These are phyloP conservation scores for Termitomyces sp. DNA, from an alignment of 768 basidiomycete species.

Conservation along the genomic window DNA sequence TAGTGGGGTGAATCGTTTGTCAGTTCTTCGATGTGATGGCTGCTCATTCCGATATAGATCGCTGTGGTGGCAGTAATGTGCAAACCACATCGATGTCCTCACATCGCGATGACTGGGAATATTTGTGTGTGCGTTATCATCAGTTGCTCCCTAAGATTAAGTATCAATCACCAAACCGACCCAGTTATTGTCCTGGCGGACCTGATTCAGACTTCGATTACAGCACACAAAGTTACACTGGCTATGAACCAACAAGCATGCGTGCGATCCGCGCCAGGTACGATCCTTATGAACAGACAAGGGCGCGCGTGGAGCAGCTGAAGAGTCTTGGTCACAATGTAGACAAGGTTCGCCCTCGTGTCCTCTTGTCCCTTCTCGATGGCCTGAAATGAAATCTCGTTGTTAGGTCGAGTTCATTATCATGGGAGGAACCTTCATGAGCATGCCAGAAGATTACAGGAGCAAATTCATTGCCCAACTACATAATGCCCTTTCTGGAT, in stretches of 20 bases:
- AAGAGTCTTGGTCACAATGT: conserved; percentile 95
- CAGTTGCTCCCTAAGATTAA: not conserved
- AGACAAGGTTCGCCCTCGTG: conserved; percentile 64
- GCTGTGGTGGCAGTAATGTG: conserved; percentile 99
- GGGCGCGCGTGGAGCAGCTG: conserved; percentile 92
- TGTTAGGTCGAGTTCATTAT: conserved; percentile 81
- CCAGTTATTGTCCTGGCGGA: conserved; percentile 94
- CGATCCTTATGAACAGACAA: conserved; percentile 96
- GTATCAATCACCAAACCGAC: not conserved
- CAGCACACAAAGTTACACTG: conserved; percentile 94
- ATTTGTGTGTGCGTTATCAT: conserved; percentile 81
- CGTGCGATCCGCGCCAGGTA: conserved; percentile 92
- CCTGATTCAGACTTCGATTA: conserved; percentile 99
- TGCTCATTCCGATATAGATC: conserved; percentile 47
- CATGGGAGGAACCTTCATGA: conserved; percentile 99
- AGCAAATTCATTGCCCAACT: conserved; percentile 91
- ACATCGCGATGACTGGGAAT: conserved; percentile 99
- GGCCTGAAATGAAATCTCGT: not conserved
- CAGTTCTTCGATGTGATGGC: not conserved
- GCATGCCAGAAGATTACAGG: conserved; percentile 96
- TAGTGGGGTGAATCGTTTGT: conserved; percentile 68
- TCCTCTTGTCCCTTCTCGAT: not conserved
- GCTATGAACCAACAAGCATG: conserved; percentile 98
- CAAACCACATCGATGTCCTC: conserved; percentile 98
- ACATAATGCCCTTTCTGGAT: conserved; percentile 95